Percentiles rank a stretch among this genome's conserved stretches.
Evolutionary conservation across 768 basidiomycete genomes (phyloP).

Genomic region (Lenzites betulinus): DNA sequence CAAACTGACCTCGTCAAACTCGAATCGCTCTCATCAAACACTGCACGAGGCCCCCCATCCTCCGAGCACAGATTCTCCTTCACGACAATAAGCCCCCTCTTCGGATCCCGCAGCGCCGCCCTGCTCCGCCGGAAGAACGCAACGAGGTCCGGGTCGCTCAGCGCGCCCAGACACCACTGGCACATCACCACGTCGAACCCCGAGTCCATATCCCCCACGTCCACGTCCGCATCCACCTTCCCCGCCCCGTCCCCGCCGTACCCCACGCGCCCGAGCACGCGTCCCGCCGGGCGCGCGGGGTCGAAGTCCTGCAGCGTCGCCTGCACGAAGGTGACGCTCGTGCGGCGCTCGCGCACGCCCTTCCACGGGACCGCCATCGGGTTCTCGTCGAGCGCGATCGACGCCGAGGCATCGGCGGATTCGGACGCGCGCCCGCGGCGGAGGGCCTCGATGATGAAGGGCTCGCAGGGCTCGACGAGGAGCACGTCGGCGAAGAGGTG

Average conservation of each 20-base stretch:
- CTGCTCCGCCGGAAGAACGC: constrained; percentile 69
- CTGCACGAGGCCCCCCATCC: constrained; percentile 49
- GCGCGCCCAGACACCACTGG: constrained; percentile 95
- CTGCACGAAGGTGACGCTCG: constrained; percentile 79
- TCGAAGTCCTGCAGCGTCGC: constrained; percentile 82
- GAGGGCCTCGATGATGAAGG: constrained; percentile 77
- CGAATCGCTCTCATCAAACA: constrained; percentile 87
- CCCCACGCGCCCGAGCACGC: constrained; percentile 67
- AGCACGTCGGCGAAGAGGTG: constrained; percentile 86
- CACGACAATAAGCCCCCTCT: constrained; percentile 69
- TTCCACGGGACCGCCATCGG: constrained; percentile 51
- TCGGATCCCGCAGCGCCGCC: constrained; percentile 54
- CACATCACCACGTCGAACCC: constrained; percentile 94
- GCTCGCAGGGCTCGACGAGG: constrained; percentile 83
- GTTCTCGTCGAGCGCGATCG: constrained; percentile 11
- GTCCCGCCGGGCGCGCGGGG: constrained; percentile 47
- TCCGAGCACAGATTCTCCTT: constrained; percentile 86
- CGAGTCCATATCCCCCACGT: constrained; percentile 42
- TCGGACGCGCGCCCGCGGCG: constrained; percentile 35
- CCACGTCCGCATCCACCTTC: constrained; percentile 30
- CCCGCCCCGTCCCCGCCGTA: constrained; percentile 39
- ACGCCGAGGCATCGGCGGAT: constrained; percentile 36
- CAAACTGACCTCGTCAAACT: constrained; percentile 76
- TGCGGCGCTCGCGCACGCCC: constrained; percentile 61
- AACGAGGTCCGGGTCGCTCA: constrained; percentile 75